These are phyloP conservation scores for Coemansia sp. DNA, from an alignment of 192 early-diverging fungal genomes.

Conservation along the genomic window DNA sequence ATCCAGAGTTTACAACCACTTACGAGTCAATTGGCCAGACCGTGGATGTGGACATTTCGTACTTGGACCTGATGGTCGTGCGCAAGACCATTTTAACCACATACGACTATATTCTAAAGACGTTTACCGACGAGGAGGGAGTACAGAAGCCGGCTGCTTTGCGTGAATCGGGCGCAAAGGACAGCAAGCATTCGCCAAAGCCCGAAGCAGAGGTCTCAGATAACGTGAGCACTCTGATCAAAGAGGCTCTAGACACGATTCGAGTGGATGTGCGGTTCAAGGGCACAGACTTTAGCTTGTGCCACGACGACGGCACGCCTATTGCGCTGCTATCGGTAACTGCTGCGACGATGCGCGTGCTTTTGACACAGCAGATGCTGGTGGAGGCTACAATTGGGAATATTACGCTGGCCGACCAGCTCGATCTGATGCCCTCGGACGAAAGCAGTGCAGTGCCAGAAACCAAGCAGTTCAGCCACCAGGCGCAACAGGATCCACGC, in stretches of 20 bases:
- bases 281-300: slow-evolving; percentile 79
- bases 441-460: not conserved
- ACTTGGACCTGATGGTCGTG: slow-evolving; percentile 78
- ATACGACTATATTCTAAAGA: slow-evolving; percentile 81
- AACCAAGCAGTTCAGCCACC: not conserved
- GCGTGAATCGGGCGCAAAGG: not conserved
- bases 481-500: slow-evolving; percentile 16
- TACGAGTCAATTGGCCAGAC: slow-evolving; percentile 80
- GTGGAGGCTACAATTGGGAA: slow-evolving; percentile 72
- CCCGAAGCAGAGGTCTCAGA: not conserved
- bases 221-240: slow-evolving; percentile 37
- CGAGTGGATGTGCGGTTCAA: slow-evolving; percentile 73
- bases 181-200: slow-evolving; percentile 4
- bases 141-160: not conserved
- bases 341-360: slow-evolving; percentile 66
- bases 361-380: slow-evolving; percentile 60
- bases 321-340: slow-evolving; percentile 76
- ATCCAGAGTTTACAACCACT: slow-evolving; percentile 70
- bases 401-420: slow-evolving; percentile 67
- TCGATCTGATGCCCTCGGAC: slow-evolving; percentile 37
- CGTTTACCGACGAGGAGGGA: slow-evolving; percentile 58
- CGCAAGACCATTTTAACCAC: slow-evolving; percentile 80
- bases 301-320: slow-evolving; percentile 69
- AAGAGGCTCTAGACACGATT: slow-evolving; percentile 61
- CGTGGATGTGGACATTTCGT: slow-evolving; percentile 76